phyloP scores from a whole-genome alignment of 2,329 filamentous ascomycete species.

The Fusarium neocosmosporiellum region DNA sequence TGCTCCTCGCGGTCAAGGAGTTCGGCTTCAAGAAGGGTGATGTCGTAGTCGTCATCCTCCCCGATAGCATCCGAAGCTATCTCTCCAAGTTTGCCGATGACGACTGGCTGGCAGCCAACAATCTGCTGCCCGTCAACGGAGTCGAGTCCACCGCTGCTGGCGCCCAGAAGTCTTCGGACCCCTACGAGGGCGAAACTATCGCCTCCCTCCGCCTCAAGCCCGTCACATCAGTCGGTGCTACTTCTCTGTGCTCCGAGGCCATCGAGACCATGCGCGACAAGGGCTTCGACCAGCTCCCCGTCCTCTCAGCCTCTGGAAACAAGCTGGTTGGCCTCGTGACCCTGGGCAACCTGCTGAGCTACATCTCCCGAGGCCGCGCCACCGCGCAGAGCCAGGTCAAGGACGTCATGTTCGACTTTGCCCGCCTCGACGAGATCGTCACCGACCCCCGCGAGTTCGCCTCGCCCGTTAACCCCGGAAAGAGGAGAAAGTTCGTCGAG shows the following conservation, averaged over 20 bases:
- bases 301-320: slow-evolving; percentile 75
- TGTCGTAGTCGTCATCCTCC: slow-evolving; percentile 88
- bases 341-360: slow-evolving; percentile 91
- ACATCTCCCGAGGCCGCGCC: slow-evolving; percentile 86
- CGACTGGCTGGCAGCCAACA: slow-evolving; percentile 97
- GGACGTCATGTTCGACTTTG: slow-evolving; percentile 97
- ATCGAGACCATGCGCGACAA: slow-evolving; percentile 99
- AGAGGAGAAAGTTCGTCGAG: slow-evolving; percentile 84
- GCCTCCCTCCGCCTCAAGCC: slow-evolving; percentile 89
- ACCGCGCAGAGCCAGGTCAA: slow-evolving; percentile 78
- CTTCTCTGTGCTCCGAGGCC: slow-evolving; percentile 82
- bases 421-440: slow-evolving; percentile 85
- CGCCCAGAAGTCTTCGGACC: slow-evolving; percentile 63
- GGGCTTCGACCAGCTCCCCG: slow-evolving; percentile 96
- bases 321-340: slow-evolving; percentile 93
- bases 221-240: slow-evolving; percentile 83
- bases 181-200: slow-evolving; percentile 83
- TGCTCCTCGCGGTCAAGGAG: slow-evolving; percentile 81
- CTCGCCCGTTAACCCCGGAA: slow-evolving; percentile 50
- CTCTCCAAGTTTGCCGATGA: slow-evolving; percentile 99
- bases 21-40: slow-evolving; percentile 83
- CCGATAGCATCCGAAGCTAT: slow-evolving; percentile 97
- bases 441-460: slow-evolving; percentile 82
- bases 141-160: slow-evolving; percentile 59
- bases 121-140: slow-evolving; percentile 76